Evolutionary conservation across 2,329 filamentous ascomycete species (phyloP).

Genomic region (Botrytis deweyae): DNA sequence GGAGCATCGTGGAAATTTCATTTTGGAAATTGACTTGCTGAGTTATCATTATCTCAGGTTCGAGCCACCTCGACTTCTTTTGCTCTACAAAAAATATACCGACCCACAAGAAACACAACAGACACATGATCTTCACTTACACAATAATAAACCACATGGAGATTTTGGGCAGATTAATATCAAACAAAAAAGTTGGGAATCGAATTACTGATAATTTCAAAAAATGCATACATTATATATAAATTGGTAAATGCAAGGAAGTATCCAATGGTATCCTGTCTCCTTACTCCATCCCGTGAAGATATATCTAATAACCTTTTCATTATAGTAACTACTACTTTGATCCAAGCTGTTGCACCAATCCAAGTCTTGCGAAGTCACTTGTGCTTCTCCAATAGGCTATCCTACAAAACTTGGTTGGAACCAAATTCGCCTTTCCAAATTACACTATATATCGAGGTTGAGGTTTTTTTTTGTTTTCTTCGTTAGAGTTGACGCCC

Average conservation of each 20-base stretch:
- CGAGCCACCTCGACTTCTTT: not conserved
- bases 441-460: conserved; percentile 33
- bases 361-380: conserved; percentile 7
- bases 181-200: not conserved
- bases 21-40: not conserved
- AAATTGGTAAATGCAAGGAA: conserved; percentile 6
- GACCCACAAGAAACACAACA: not conserved
- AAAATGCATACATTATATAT: conserved; percentile 13
- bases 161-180: not conserved
- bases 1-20: not conserved
- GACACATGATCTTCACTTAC: not conserved
- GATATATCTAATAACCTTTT: conserved; percentile 11
- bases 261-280: conserved; percentile 9
- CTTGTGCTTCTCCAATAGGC: conserved; percentile 2
- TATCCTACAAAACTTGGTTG: not conserved
- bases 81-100: not conserved
- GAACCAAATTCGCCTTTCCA: conserved; percentile 14
- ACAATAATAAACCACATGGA: not conserved
- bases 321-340: conserved; percentile 10
- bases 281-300: conserved; percentile 11
- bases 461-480: conserved; percentile 21
- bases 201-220: not conserved
- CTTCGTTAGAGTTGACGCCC: not conserved
- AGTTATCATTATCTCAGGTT: not conserved
- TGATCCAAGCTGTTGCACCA: not conserved